Evolutionary conservation across 2,329 filamentous ascomycete genomes (phyloP).

Genomic region (Sarocladium kiliense): DNA sequence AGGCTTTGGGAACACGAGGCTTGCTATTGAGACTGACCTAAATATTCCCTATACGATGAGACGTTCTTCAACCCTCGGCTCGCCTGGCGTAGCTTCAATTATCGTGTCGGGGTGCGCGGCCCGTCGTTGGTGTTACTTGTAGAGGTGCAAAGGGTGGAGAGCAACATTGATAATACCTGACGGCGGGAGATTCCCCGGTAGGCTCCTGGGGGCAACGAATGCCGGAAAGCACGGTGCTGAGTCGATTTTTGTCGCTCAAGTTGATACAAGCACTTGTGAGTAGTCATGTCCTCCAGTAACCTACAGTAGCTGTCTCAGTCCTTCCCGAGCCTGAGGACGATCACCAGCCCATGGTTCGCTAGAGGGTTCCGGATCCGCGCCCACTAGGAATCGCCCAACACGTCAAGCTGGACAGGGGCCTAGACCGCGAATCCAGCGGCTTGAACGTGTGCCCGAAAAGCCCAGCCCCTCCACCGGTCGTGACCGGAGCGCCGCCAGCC

Average conservation of each 20-base stretch:
- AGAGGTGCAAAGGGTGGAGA: not conserved
- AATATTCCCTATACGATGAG: no score
- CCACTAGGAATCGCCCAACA: not conserved
- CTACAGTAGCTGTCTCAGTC: not conserved
- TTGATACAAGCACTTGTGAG: not conserved
- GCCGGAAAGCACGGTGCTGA: no score
- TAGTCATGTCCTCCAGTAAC: not conserved
- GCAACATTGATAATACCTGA: not conserved
- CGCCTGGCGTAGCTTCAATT: not conserved
- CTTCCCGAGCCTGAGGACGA: not conserved
- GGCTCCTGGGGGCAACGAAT: no score
- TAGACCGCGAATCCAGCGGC: not conserved
- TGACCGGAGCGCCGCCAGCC: not conserved
- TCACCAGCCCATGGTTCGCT: not conserved
- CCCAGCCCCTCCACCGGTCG: not conserved
- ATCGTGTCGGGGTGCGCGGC: not conserved
- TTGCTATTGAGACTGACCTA: not conserved
- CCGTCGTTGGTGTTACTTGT: not conserved
- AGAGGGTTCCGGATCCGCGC: not conserved
- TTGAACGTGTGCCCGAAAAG: not conserved
- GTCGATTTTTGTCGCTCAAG: not conserved
- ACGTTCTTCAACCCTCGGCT: no score
- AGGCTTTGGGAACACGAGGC: not conserved
- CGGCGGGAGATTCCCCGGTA: not conserved
- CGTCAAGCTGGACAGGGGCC: not conserved